Evolutionary conservation across 441 rosid species (phyloP), one percentile per base, ranked within the genome.

Genomic region (Manihot esculenta): DNA sequence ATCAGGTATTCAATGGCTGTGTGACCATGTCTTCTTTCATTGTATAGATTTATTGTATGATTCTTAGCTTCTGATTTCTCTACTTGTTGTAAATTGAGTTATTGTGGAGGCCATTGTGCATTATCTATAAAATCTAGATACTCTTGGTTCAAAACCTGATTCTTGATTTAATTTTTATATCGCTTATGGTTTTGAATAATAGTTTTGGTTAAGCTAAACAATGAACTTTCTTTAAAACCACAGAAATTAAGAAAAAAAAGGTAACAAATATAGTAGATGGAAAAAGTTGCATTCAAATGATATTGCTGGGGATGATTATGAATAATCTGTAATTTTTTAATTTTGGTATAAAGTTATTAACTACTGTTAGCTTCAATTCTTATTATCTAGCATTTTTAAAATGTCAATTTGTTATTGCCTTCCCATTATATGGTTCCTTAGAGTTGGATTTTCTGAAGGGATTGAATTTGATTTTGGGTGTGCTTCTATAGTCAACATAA

Each of bases 1-100:
- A 71, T 68, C 92, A 90, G 97, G 97, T 94, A 80, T 14, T 64
- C 26, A 20, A 61, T 59, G 10, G 44, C 62, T 64, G n/a, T 3
- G n/a, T n/a, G n/a, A n/a, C n/a, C n/a, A n/a, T n/a, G 44, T 21
- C 53, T 54, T 47, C 11, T 54, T 67, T 53, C 41, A 1, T 30
- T 65, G 54, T 54, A 69, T 47, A 48, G 38, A 8, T 10, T 49
- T 20, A 10, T 23, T 38, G 24, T 38, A 35, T 11, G 0, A 42
- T 64, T 51, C 12, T 41, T 59, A 41, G 18, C 35, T 60, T 72
- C 24, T 66, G 9, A 45, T 41, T 66, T 71, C 26, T 23, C 51
- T 61, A n/a, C 14, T 13, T 35, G 60, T 44, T 49, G 30, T 13
- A n/a, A 49, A 41, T 45, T 60, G 18, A 30, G 2, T 4, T 30